Evolutionary conservation across 179 eudicot species (phyloP).

Genomic region (Corrigiola litoralis): DNA sequence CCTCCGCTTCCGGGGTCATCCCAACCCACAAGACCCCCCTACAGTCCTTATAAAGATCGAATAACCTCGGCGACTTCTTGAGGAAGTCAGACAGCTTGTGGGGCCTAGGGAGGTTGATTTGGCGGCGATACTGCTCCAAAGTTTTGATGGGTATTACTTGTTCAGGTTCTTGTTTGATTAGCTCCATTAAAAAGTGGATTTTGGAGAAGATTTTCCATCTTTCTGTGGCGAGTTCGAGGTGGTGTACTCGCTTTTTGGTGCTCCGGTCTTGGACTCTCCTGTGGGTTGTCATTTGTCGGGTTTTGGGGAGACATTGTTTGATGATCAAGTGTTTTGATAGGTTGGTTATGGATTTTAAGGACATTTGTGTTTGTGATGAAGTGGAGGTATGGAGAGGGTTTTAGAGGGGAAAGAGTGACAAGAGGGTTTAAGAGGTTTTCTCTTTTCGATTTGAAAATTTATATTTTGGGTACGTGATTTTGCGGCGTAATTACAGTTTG

Average conservation of each 20-base stretch:
- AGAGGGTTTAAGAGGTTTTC: too few relatives aligned
- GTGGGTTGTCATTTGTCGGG: constrained; percentile 63
- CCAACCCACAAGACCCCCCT: constrained; percentile 80
- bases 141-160: constrained; percentile 53
- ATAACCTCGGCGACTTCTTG: constrained; percentile 65
- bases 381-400: too few relatives aligned
- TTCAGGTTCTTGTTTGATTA: constrained; percentile 62
- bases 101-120: constrained; percentile 78
- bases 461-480: too few relatives aligned
- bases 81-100: constrained; percentile 74
- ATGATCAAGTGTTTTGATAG: background rate
- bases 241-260: constrained; percentile 66
- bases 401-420: too few relatives aligned
- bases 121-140: constrained; percentile 57
- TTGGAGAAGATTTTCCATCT: constrained; percentile 76
- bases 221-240: constrained; percentile 70
- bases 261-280: constrained; percentile 89
- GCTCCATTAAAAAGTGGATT: constrained; percentile 59
- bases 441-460: too few relatives aligned
- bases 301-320: background rate
- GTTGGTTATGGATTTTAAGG: background rate
- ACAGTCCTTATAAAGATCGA: constrained; percentile 68
- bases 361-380: too few relatives aligned
- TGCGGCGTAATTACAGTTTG: too few relatives aligned
- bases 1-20: constrained; percentile 68